phyloP scores from a whole-genome alignment of 78 protist species.

The Dictyostelium discoideum region dicty_2.7 NC_007090.3:1117001-1117500 shows the following conservation, averaged over 20 bases:
- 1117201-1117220: not conserved
- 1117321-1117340: constrained; percentile 61
- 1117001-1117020: not conserved
- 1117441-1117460: constrained; percentile 72
- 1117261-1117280: constrained; percentile 70
- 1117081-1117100: not conserved
- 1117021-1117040: not conserved
- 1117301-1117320: constrained; percentile 71
- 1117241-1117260: constrained; percentile 82
- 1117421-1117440: constrained; percentile 75
- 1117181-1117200: too few relatives aligned
- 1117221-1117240: constrained; percentile 75
- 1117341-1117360: constrained; percentile 40
- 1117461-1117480: constrained; percentile 49
- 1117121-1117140: not conserved
- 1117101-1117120: not conserved
- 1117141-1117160: not conserved
- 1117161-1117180: too few relatives aligned
- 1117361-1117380: constrained; percentile 72
- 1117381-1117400: constrained; percentile 64
- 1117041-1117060: too few relatives aligned
- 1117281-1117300: constrained; percentile 70
- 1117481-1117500: constrained; percentile 56
- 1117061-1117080: too few relatives aligned
- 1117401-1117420: constrained; percentile 74